Evolutionary conservation across 306 rosid species (phyloP).

Genomic region (Argentina anserina): DNA sequence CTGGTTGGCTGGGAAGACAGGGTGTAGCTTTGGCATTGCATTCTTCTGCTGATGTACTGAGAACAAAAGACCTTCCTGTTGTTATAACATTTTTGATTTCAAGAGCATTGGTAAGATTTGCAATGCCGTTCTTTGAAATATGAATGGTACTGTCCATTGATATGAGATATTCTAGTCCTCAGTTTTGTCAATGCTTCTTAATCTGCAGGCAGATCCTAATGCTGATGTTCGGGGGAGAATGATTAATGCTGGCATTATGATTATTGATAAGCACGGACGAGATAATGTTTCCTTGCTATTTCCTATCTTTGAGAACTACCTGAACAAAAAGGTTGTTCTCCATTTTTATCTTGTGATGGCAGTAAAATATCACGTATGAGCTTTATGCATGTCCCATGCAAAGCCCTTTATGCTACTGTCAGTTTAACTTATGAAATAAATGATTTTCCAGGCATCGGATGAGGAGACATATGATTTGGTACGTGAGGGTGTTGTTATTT

Average conservation of each 20-base stretch:
- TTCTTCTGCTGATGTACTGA: conserved; percentile 88
- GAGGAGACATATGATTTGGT: conserved; percentile 95
- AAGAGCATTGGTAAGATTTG: conserved; percentile 71
- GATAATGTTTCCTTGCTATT: conserved; percentile 81
- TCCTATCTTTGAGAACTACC: conserved; percentile 92
- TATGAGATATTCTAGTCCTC: neutral
- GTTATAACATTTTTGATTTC: conserved; percentile 94
- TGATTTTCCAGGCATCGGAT: conserved; percentile 61
- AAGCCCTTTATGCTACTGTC: neutral
- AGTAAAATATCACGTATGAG: neutral
- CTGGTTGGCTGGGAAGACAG: conserved; percentile 94
- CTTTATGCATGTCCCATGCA: conserved; percentile 7
- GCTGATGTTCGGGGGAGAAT: conserved; percentile 93
- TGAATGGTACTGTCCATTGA: neutral
- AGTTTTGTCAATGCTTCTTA: conserved; percentile 25
- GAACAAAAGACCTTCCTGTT: conserved; percentile 91
- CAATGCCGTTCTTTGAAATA: neutral
- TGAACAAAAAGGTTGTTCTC: conserved; percentile 71
- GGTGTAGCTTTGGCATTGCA: conserved; percentile 87
- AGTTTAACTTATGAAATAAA: neutral
- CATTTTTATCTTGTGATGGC: neutral
- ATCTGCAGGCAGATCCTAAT: conserved; percentile 92
- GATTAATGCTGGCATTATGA: conserved; percentile 93
- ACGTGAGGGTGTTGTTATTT: conserved; percentile 98
- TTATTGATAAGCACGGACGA: conserved; percentile 89